Base-by-base conservation (phyloP, 768 basidiomycete species). In the Crassisporium funariophilum region DNA sequence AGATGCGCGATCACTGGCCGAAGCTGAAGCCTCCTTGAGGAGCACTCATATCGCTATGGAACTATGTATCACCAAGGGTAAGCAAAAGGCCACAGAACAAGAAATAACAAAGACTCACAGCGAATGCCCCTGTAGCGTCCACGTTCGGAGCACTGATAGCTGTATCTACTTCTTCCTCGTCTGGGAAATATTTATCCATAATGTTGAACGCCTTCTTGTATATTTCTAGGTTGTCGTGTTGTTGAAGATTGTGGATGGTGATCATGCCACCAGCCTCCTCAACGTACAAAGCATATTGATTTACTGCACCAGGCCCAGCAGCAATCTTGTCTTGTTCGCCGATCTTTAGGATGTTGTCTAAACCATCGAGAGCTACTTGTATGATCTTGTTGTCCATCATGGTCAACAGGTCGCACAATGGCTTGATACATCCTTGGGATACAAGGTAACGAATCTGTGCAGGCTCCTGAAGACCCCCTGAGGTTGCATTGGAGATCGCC, bases 381-480 rank as follows among this genome's bases (percentile, higher is more conserved):
- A 99, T 99, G 57, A 98, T 97, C 77, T 99, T 99, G 82, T 98
- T 98, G 73, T 99, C 97, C 93, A 98, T 95, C 81, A 94, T 95
- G 20, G 84, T 87, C 48, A 99, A 78, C 41, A 99, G 75, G 61
- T 99, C 97, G 65, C 97, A 99, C 21, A 99, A 77, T 12, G 97
- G 97, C 71, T 98, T 98, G 74, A 99, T 98, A 74, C 94, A 97
- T 23, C 97, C 97, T 67, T 98, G 97, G 17, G 84, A 79, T 45
- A 99, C 97, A 48, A 99, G 89, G 72, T 98, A 99, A 43, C 97
- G 88, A 60, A 99, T 99, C 66, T 98, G 95, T 21, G 86, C 74
- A 22, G 97, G 97, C 64, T 99, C 95, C 62, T 95, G 93, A 19
- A 98, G 80, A 49, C 93, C 97, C 53, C 97, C 97, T 29, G 95